A percentile compares a stretch with the other conserved stretches of the same genome.
Evolutionary conservation across 495 filamentous ascomycete species (phyloP).

Genomic region (Xylaria venustula): DNA sequence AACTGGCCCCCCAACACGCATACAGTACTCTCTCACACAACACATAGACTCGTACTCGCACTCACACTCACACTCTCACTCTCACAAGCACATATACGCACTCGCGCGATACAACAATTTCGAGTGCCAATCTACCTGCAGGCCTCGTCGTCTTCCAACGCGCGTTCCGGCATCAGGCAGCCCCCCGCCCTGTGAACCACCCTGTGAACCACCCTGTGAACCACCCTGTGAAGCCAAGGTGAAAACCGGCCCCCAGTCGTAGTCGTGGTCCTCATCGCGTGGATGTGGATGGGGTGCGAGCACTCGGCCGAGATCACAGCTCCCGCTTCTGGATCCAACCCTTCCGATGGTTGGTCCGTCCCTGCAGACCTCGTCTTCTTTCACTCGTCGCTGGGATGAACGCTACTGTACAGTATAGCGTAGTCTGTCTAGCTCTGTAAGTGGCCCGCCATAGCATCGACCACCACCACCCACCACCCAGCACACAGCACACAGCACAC

Average conservation of each 20-base stretch:
- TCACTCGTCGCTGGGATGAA: slow-evolving; percentile 33
- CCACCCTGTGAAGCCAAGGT: too few species aligned
- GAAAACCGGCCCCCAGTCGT: too few species aligned
- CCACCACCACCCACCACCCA: too few species aligned
- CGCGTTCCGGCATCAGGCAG: slow-evolving; percentile 11
- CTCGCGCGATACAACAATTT: too few species aligned
- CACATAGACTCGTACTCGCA: too few species aligned
- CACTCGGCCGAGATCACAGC: slow-evolving; percentile 31
- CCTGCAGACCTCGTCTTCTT: slow-evolving; percentile 26
- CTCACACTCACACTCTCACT: too few species aligned
- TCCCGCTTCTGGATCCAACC: slow-evolving; percentile 29
- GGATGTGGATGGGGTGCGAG: slow-evolving; percentile 7
- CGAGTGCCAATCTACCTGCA: background rate
- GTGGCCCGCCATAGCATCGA: too few species aligned
- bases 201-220: too few species aligned
- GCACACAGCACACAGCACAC: too few species aligned
- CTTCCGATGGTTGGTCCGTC: slow-evolving; percentile 30
- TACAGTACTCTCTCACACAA: too few species aligned
- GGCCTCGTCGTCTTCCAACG: background rate
- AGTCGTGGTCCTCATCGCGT: slow-evolving; percentile 16
- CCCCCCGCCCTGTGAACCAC: slow-evolving; percentile 12
- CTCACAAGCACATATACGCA: too few species aligned
- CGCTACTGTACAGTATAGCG: background rate
- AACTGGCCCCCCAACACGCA: background rate
- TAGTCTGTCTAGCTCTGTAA: slow-evolving; percentile 15